A percentile compares a stretch with the other conserved stretches of the same genome.
Evolutionary conservation across 2,329 filamentous ascomycete species (phyloP).

Genomic region (Neocatenulostroma microsporum): DNA sequence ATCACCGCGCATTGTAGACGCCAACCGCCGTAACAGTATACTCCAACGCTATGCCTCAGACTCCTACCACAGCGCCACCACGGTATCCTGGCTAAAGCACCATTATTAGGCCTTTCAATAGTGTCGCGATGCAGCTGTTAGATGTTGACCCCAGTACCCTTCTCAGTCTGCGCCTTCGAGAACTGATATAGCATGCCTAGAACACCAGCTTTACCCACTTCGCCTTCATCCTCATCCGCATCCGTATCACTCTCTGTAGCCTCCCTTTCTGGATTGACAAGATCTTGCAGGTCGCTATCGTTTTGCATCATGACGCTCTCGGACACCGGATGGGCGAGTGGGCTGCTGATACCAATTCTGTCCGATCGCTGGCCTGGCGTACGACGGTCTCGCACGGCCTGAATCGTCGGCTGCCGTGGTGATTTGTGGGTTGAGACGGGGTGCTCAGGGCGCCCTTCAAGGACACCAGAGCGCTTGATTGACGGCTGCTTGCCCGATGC

Average conservation of each 20-base stretch:
- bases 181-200: conserved; percentile 61
- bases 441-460: too few relatives aligned
- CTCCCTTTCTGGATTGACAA: conserved; percentile 28
- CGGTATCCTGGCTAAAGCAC: too few relatives aligned
- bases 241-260: conserved; percentile 30
- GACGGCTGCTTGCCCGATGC: conserved; percentile 1
- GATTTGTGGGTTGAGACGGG: too few relatives aligned
- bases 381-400: conserved; percentile 4
- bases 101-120: too few relatives aligned
- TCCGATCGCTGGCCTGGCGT: background rate
- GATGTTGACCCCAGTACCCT: conserved; percentile 26
- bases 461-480: background rate
- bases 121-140: too few relatives aligned
- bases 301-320: conserved; percentile 42
- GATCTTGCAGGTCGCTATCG: conserved; percentile 54
- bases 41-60: conserved; percentile 1
- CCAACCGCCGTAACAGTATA: too few relatives aligned
- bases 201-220: conserved; percentile 46
- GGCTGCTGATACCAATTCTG: conserved; percentile 6
- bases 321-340: conserved; percentile 16
- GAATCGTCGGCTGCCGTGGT: too few relatives aligned
- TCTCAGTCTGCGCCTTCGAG: conserved; percentile 52
- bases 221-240: conserved; percentile 39
- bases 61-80: too few relatives aligned
- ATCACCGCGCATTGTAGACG: too few relatives aligned